Evolutionary conservation across 495 filamentous ascomycete genomes (phyloP).

Genomic region (Xylaria palmicola): DNA sequence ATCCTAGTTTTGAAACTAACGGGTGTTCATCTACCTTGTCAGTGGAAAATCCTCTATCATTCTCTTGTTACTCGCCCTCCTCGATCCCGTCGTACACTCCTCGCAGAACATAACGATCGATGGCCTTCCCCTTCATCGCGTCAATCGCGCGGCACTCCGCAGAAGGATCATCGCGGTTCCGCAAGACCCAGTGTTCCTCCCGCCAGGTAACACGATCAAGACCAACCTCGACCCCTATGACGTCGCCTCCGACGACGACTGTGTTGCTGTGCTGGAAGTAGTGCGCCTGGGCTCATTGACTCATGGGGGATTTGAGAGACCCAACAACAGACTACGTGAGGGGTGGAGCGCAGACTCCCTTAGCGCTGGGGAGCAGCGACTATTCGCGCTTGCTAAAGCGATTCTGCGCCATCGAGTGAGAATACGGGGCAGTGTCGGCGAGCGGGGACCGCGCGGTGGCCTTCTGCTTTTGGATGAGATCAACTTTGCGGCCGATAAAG

Average conservation of each 20-base stretch:
- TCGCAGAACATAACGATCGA: constrained; percentile 44
- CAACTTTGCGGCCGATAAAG: constrained; percentile 21
- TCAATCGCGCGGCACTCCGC: constrained; percentile 22
- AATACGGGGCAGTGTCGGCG: constrained; percentile 16
- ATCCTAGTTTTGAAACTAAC: too few relatives aligned
- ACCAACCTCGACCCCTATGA: constrained; percentile 46
- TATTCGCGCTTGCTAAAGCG: constrained; percentile 61
- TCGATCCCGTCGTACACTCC: constrained; percentile 21
- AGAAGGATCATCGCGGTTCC: constrained; percentile 42
- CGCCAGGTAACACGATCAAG: constrained; percentile 39
- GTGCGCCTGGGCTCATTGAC: constrained; percentile 52
- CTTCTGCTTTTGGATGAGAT: constrained; percentile 25
- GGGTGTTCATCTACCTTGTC: too few relatives aligned
- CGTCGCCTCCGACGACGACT: constrained; percentile 37
- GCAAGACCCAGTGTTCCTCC: constrained; percentile 60
- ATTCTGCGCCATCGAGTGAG: constrained; percentile 20
- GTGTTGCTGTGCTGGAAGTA: constrained; percentile 45
- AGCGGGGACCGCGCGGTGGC: constrained; percentile 15
- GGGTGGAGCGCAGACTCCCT: constrained; percentile 49
- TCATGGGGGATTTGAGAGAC: constrained; percentile 50
- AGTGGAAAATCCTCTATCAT: constrained; percentile 44
- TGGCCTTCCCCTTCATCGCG: constrained; percentile 37
- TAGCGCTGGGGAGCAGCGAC: constrained; percentile 62
- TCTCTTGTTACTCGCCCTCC: constrained; percentile 38
- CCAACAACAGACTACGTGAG: too few relatives aligned